phyloP scores from a whole-genome alignment of 805 yeast species.

The Candida fluviatilis region DNA sequence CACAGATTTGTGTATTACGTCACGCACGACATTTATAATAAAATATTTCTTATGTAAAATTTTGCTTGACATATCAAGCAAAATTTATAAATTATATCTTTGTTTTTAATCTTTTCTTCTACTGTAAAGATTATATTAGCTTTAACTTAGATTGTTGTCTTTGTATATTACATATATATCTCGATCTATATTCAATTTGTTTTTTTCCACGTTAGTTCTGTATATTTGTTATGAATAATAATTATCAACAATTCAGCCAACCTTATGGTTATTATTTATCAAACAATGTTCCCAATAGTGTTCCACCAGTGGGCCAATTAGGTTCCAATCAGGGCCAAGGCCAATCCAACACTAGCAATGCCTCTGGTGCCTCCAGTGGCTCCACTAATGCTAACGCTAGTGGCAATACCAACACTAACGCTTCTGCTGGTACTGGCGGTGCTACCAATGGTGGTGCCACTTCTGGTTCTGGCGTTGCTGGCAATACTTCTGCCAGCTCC shows the following conservation, averaged over 20 bases:
- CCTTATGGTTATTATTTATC: conserved; percentile 3
- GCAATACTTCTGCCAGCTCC: background rate
- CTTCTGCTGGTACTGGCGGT: background rate
- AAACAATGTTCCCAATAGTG: conserved; percentile 1
- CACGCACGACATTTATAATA: conserved; percentile 1
- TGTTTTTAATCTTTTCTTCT: background rate
- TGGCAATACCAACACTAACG: background rate
- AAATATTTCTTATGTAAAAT: conserved; percentile 1
- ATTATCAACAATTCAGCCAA: conserved; percentile 1
- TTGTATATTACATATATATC: too few species aligned
- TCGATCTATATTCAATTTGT: background rate
- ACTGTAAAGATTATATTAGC: background rate
- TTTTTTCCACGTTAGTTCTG: background rate
- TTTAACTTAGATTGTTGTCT: background rate
- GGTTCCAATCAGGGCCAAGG: background rate
- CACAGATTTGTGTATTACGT: conserved; percentile 1
- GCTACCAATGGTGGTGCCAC: conserved; percentile 1
- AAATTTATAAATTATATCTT: background rate
- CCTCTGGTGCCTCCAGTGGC: background rate
- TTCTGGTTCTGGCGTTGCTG: background rate
- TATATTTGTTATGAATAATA: conserved; percentile 1
- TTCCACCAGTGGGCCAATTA: background rate
- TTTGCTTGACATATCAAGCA: background rate
- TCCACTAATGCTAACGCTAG: background rate
- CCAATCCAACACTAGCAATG: background rate